phyloP scores from a whole-genome alignment of 352 stramenopile genomes.

The Phytophthora lateralis region DNA sequence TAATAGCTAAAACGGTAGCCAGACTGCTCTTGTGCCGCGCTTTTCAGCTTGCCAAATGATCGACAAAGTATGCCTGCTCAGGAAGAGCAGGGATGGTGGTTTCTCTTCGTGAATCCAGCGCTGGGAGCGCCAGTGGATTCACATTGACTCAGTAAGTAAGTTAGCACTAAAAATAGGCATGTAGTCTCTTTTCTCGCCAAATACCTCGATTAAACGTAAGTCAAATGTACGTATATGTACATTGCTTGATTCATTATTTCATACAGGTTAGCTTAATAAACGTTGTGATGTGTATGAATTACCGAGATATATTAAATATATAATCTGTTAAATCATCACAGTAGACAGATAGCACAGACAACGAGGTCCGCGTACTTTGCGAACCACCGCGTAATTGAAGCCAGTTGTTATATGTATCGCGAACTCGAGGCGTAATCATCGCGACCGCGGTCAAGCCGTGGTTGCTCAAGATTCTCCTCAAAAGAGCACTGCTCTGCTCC shows the following conservation, averaged over 20 bases:
- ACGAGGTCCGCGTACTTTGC: neutral
- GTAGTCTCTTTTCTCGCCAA: no score
- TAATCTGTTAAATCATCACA: neutral
- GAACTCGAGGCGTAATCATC: neutral
- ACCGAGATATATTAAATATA: no score
- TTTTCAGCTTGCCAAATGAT: neutral
- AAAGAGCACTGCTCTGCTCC: neutral
- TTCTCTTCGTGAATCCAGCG: neutral
- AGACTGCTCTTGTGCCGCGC: no score
- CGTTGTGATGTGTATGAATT: neutral
- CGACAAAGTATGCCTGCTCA: neutral
- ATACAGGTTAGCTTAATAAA: no score
- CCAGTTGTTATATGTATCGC: neutral
- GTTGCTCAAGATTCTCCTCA: no score
- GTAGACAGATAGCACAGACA: neutral
- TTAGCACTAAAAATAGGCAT: no score
- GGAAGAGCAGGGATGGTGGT: neutral
- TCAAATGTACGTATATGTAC: no score
- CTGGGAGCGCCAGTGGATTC: neutral
- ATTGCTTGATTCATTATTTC: no score
- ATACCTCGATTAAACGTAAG: no score
- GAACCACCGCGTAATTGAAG: neutral
- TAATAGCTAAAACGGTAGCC: no score
- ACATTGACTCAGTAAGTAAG: no score
- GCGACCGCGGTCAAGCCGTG: neutral